phyloP scores from a whole-genome alignment of 768 basidiomycete species.

The Leccinum longicurvipes region DNA sequence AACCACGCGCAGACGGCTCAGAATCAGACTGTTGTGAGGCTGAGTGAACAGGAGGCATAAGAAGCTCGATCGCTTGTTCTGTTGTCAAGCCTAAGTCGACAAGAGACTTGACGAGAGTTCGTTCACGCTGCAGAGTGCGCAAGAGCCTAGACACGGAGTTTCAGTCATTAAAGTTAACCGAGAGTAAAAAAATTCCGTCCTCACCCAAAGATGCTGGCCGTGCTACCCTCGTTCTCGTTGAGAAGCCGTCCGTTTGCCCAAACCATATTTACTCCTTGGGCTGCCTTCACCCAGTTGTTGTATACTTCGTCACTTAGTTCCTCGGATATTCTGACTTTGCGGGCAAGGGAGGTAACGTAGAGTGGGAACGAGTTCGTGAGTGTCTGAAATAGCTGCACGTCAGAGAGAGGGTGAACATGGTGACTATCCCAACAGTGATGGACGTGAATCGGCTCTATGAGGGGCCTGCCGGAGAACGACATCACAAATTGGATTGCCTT shows the following conservation, averaged over 20 bases:
- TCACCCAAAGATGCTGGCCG: conserved; percentile 50
- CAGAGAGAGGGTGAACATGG: conserved; percentile 11
- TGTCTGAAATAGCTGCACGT: conserved; percentile 42
- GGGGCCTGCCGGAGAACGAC: conserved; percentile 51
- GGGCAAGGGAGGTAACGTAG: conserved; percentile 71
- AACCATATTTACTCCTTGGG: conserved; percentile 52
- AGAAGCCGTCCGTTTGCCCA: conserved; percentile 82
- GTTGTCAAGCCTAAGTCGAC: conserved; percentile 59
- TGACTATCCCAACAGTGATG: conserved; percentile 22
- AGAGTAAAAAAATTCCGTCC: conserved; percentile 12
- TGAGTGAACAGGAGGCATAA: conserved; percentile 63
- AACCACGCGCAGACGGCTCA: conserved; percentile 3
- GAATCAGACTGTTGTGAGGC: conserved; percentile 41
- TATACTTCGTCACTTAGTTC: conserved; percentile 54
- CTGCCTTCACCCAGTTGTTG: conserved; percentile 49
- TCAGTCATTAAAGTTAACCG: conserved; percentile 1
- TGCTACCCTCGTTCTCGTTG: conserved; percentile 60
- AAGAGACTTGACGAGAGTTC: conserved; percentile 55
- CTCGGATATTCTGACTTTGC: conserved; percentile 56
- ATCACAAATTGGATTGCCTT: conserved; percentile 76
- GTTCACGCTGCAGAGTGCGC: conserved; percentile 70
- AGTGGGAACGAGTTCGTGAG: conserved; percentile 89
- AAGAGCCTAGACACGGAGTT: conserved; percentile 46
- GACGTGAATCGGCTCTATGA: conserved; percentile 25
- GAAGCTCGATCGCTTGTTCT: conserved; percentile 64